Evolutionary conservation across 805 yeast species (phyloP).

Genomic region (Candida ovalis): DNA sequence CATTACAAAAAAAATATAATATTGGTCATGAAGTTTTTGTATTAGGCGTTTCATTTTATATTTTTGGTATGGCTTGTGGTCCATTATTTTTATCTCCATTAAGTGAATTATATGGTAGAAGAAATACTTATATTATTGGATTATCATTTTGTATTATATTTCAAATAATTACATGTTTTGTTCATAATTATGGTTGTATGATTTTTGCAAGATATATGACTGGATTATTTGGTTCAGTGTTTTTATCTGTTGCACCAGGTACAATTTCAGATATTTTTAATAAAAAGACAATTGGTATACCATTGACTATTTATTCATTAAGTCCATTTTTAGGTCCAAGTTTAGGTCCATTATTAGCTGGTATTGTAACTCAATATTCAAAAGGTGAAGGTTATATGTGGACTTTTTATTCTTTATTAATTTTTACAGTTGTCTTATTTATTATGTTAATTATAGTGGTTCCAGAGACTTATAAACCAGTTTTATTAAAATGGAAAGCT

Average conservation of each 20-base stretch:
- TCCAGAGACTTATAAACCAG: conserved; percentile 48
- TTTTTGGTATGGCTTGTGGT: conserved; percentile 61
- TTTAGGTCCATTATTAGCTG: conserved; percentile 60
- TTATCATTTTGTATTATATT: conserved; percentile 43
- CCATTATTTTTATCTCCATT: conserved; percentile 59
- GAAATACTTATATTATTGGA: conserved; percentile 47
- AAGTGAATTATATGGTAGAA: conserved; percentile 57
- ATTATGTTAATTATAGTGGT: conserved; percentile 24
- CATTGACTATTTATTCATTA: conserved; percentile 63
- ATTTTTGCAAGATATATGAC: conserved; percentile 62
- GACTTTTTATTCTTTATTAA: conserved; percentile 62
- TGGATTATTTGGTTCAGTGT: conserved; percentile 73
- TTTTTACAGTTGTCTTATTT: conserved; percentile 40
- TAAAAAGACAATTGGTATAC: conserved; percentile 58
- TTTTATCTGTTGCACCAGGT: conserved; percentile 76
- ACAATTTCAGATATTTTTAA: conserved; percentile 67
- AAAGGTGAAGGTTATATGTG: conserved; percentile 55
- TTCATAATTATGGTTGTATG: conserved; percentile 57
- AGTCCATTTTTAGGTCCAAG: conserved; percentile 70
- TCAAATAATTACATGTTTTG: conserved; percentile 54
- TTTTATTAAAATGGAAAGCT: conserved; percentile 50
- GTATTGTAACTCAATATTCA: conserved; percentile 54
- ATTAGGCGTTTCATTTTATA: conserved; percentile 53
- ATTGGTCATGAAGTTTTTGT: conserved; percentile 59
- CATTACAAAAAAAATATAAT: conserved; percentile 44